These are phyloP conservation scores for Suhomyces terraborum DNA, from an alignment of 1,139 yeast species.

Conservation along the genomic window DNA sequence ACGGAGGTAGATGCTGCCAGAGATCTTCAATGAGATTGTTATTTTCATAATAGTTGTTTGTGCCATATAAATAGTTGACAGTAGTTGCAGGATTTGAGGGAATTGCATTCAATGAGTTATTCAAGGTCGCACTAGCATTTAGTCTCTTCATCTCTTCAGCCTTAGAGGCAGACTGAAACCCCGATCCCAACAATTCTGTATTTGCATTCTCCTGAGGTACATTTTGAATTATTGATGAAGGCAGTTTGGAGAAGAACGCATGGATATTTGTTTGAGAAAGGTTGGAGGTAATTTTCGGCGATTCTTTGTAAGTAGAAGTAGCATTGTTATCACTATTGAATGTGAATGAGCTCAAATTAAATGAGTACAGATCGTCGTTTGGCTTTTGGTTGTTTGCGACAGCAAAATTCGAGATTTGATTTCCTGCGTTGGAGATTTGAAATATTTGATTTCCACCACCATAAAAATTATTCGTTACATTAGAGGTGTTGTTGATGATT, in stretches of 20 bases:
- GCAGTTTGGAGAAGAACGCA: constrained; percentile 23
- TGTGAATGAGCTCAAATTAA: constrained; percentile 41
- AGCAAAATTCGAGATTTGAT: background rate
- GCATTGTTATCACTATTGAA: constrained; percentile 22
- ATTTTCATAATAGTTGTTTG: constrained; percentile 45
- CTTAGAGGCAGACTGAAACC: background rate
- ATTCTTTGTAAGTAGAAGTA: constrained; percentile 3
- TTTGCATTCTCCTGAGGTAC: background rate
- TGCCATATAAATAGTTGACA: constrained; percentile 45
- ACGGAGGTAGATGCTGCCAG: constrained; percentile 34
- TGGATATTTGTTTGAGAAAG: constrained; percentile 22
- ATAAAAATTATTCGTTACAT: constrained; percentile 39
- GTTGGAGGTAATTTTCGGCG: constrained; percentile 8
- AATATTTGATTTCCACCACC: background rate
- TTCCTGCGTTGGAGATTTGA: constrained; percentile 23
- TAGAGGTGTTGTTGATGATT: constrained; percentile 30
- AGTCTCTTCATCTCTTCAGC: background rate
- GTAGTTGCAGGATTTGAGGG: constrained; percentile 44
- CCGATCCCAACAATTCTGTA: background rate
- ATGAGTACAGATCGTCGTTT: constrained; percentile 37
- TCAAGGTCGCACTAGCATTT: constrained; percentile 20
- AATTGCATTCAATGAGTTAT: constrained; percentile 31
- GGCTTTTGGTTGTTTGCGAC: background rate
- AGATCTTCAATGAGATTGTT: constrained; percentile 40
- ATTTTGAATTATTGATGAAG: constrained; percentile 14